A percentile compares a stretch with the other conserved stretches of the same genome.
Evolutionary conservation across 805 yeast genomes (phyloP).

Genomic region (Gaillardinia entomophila): DNA sequence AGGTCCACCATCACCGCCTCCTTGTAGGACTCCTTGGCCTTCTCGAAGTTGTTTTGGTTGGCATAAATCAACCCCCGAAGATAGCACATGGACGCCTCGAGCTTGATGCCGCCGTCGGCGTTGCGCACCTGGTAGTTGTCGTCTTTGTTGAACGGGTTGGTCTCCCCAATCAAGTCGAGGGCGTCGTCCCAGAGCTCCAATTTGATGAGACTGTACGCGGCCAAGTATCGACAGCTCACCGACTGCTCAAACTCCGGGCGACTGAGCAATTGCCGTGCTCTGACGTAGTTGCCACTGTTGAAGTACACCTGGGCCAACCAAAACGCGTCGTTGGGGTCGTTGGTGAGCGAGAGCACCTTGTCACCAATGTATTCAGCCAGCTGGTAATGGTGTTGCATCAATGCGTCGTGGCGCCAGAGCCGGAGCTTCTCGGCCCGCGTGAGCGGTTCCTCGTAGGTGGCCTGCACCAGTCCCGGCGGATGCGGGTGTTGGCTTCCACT

Average conservation of each 20-base stretch:
- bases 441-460: conserved; percentile 32
- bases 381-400: conserved; percentile 83
- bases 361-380: conserved; percentile 93
- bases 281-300: conserved; percentile 64
- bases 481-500: conserved; percentile 1
- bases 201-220: conserved; percentile 68
- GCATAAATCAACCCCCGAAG: conserved; percentile 80
- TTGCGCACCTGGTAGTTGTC: conserved; percentile 36
- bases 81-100: conserved; percentile 83
- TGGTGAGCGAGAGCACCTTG: conserved; percentile 76
- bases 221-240: conserved; percentile 74
- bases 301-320: conserved; percentile 93
- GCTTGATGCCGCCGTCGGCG: conserved; percentile 77
- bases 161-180: conserved; percentile 74
- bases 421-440: conserved; percentile 83
- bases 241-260: conserved; percentile 49
- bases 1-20: conserved; percentile 86
- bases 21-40: conserved; percentile 79
- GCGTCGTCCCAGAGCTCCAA: conserved; percentile 85
- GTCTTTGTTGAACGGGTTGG: conserved; percentile 60
- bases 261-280: conserved; percentile 70
- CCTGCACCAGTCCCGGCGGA: conserved; percentile 3
- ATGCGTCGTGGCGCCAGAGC: conserved; percentile 90
- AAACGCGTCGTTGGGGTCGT: conserved; percentile 89
- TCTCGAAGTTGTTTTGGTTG: conserved; percentile 75